Evolutionary conservation across 108 stramenopile genomes (phyloP).

Genomic region (Skeletonema potamos): DNA sequence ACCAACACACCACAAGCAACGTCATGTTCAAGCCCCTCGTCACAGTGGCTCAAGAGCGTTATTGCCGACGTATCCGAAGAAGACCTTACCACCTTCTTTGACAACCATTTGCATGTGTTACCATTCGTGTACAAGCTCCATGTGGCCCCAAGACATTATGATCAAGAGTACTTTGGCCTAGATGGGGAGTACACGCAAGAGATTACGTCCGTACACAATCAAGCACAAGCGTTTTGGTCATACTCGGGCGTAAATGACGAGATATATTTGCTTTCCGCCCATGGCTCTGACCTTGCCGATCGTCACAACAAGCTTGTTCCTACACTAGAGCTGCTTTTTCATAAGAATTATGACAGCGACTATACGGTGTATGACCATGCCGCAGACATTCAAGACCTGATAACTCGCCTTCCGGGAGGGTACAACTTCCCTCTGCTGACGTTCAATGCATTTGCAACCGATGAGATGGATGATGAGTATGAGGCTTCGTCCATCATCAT

Average conservation of each 20-base stretch:
- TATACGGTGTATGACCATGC: constrained; percentile 40
- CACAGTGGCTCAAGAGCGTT: constrained; percentile 19
- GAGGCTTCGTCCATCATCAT: constrained; percentile 30
- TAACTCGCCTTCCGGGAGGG: constrained; percentile 24
- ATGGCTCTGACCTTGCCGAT: constrained; percentile 38
- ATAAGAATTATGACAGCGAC: constrained; percentile 14
- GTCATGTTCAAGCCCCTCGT: constrained; percentile 31
- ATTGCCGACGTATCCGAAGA: constrained; percentile 3
- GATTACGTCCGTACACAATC: constrained; percentile 12
- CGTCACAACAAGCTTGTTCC: constrained; percentile 33
- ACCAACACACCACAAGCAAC: constrained; percentile 4
- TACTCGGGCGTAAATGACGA: constrained; percentile 22
- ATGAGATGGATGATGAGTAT: constrained; percentile 21
- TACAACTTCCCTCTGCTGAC: constrained; percentile 41
- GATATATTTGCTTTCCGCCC: constrained; percentile 20
- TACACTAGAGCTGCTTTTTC: constrained; percentile 28
- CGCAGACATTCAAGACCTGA: constrained; percentile 35
- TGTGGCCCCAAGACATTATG: constrained; percentile 2
- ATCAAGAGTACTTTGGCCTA: constrained; percentile 39
- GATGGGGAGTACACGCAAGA: constrained; percentile 39
- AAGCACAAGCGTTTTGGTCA: constrained; percentile 39
- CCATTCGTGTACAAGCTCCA: constrained; percentile 40
- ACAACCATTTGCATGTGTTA: constrained; percentile 22
- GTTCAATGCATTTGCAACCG: constrained; percentile 49
- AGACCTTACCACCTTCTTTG: constrained; percentile 29